Evolutionary conservation across 148 eudicot species (phyloP), one percentile per base, ranked within the genome.

Genomic region (Hydrangea macrophylla): DNA sequence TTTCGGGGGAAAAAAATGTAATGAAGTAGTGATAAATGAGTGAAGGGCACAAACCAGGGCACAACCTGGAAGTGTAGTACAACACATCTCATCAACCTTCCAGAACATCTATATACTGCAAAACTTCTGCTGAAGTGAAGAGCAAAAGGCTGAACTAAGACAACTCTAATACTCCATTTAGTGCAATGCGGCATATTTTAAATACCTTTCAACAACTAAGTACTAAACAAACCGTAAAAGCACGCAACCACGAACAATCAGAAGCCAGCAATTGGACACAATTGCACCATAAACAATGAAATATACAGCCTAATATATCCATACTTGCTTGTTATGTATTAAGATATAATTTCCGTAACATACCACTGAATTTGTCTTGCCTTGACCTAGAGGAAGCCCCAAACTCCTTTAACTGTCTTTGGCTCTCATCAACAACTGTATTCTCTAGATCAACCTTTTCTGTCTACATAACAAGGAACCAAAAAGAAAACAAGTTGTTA

Each of bases 381-480:
- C 81, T 85, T 59, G 74, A 61, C 66, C 79, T 75, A 67, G 89
- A 80, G 48, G 88, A 75, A 75, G 77, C 73, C 58, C 84, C 86
- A 55, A 73, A 77, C 68, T 84, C 89, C 58, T 87, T 89, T 48
- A 76, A 75, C 48, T 89, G 96, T 65, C 90, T 86, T 79, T 89
- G 96, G 82, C 96, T 92, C 77, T 92, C 98, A 74, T 92, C 96
- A 68, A 92, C 98, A 27, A 92, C 98, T 65, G 98, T 92, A 69
- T 92, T 89, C 86, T 92, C 98, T 75, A 92, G 73, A 75, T 92
- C 98, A 73, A 92, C 98, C 78, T 92, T 92, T 68, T 92, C 98
- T 69, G 98, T 87, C 98, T 92, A 75, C 70, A 81, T 22, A 70
- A 64, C 56, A 64, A 58, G n/a, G 27, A 9, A 48, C 53, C n/a